Conservation (phyloP, 139 green algal genomes). For the Tetradesmus obliquus region DNA sequence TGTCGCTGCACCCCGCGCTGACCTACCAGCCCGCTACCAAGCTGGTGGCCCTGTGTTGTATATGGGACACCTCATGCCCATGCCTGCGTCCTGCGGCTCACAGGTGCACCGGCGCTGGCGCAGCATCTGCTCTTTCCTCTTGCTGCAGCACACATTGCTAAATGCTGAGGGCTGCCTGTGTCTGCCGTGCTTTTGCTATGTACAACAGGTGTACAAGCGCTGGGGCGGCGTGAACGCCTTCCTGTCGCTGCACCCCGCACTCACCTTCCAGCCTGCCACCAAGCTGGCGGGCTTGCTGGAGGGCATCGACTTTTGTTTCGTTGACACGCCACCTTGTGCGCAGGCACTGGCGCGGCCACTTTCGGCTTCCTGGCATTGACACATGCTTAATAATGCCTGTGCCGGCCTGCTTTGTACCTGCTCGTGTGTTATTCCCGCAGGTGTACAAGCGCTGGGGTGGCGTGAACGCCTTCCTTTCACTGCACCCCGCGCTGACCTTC, state of each 20-base stretch:
- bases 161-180: not conserved
- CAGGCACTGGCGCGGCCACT: too few relatives aligned
- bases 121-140: not conserved
- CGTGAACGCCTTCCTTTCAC: not conserved
- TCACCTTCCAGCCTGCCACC: not conserved
- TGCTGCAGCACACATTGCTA: not conserved
- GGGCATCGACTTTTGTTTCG: not conserved
- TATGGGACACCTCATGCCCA: not conserved
- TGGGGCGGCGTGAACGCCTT: not conserved
- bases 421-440: too few relatives aligned
- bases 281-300: not conserved
- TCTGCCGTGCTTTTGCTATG: too few relatives aligned
- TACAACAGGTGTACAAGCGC: too few relatives aligned
- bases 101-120: not conserved
- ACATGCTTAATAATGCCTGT: too few relatives aligned
- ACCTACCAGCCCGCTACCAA: not conserved
- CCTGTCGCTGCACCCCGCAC: not conserved
- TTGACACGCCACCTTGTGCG: too few relatives aligned
- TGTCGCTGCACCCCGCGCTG: not conserved
- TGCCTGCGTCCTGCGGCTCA: too few relatives aligned
- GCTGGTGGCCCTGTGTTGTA: not conserved
- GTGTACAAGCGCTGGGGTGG: not conserved
- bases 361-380: too few relatives aligned
- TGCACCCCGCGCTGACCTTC: constrained; percentile 10
- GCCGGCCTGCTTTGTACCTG: too few relatives aligned